Conservation (phyloP, 345 rosid species). For the Hypericum perforatum region DNA sequence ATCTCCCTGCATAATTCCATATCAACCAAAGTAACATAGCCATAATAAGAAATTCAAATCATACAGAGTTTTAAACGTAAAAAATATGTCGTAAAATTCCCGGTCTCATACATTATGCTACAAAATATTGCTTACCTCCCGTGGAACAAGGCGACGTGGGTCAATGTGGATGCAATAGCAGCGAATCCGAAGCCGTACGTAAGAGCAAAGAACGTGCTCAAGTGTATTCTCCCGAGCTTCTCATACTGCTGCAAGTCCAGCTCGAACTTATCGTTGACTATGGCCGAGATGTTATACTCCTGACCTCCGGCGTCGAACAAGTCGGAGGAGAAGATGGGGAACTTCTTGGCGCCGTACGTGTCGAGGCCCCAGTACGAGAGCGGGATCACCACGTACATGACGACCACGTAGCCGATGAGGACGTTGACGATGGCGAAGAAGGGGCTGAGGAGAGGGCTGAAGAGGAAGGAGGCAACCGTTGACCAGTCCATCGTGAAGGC, state of each 20-base stretch:
- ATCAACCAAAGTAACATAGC: too few relatives aligned
- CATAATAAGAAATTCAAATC: too few relatives aligned
- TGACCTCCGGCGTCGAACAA: slow-evolving; percentile 26
- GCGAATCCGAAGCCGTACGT: slow-evolving; percentile 38
- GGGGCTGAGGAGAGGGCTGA: slow-evolving; percentile 33
- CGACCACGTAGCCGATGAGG: slow-evolving; percentile 23
- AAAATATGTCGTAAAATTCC: too few relatives aligned
- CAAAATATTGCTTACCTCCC: slow-evolving; percentile 26
- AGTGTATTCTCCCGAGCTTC: slow-evolving; percentile 23
- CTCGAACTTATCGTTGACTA: slow-evolving; percentile 27
- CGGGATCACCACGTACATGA: slow-evolving; percentile 27
- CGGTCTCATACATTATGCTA: too few relatives aligned
- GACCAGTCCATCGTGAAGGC: slow-evolving; percentile 37
- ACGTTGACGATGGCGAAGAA: slow-evolving; percentile 38
- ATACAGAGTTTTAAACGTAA: too few relatives aligned
- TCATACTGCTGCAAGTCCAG: slow-evolving; percentile 18
- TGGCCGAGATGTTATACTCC: slow-evolving; percentile 13
- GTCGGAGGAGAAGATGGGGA: slow-evolving; percentile 28
- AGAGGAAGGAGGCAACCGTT: slow-evolving; percentile 26
- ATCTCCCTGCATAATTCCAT: slow-evolving; percentile 46
- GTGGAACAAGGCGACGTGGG: slow-evolving; percentile 36
- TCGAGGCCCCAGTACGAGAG: slow-evolving; percentile 29
- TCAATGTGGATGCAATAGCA: slow-evolving; percentile 33
- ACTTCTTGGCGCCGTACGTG: slow-evolving; percentile 23
- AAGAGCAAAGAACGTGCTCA: slow-evolving; percentile 38